Evolutionary conservation across 495 filamentous ascomycete species (phyloP).

Genomic region (Penicillium macrosclerotiorum): DNA sequence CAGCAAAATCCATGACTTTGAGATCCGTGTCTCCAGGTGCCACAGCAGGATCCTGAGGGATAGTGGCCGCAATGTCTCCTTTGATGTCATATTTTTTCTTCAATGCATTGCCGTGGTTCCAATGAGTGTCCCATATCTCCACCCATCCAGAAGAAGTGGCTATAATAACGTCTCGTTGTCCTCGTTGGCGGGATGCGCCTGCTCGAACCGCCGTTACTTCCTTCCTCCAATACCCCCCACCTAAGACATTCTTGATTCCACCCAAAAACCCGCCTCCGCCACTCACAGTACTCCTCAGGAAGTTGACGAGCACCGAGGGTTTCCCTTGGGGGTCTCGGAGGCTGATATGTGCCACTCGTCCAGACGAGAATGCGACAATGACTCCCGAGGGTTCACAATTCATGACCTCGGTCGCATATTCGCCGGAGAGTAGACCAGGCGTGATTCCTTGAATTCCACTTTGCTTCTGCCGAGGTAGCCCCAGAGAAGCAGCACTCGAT

Average conservation of each 20-base stretch:
- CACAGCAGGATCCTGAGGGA: constrained; percentile 17
- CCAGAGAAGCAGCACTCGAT: constrained; percentile 72
- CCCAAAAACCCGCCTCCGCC: constrained; percentile 64
- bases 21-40: constrained; percentile 32
- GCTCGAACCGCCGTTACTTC: constrained; percentile 76
- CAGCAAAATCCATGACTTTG: constrained; percentile 39
- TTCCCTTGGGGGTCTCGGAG: constrained; percentile 83
- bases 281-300: constrained; percentile 60
- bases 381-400: constrained; percentile 86
- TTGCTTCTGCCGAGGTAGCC: constrained; percentile 71
- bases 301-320: constrained; percentile 70
- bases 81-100: constrained; percentile 52
- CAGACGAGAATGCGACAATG: constrained; percentile 75
- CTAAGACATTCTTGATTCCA: constrained; percentile 69
- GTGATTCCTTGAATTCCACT: constrained; percentile 73
- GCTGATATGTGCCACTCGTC: constrained; percentile 79
- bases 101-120: constrained; percentile 65
- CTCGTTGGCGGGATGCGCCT: constrained; percentile 64
- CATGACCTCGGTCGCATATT: constrained; percentile 71
- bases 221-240: constrained; percentile 61
- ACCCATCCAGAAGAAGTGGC: constrained; percentile 71
- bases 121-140: constrained; percentile 82
- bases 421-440: constrained; percentile 70
- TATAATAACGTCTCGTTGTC: constrained; percentile 80
- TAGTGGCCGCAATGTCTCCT: constrained; percentile 29